phyloP scores from a whole-genome alignment of 2,329 filamentous ascomycete species.

The Fusarium neocosmosporiellum region DNA sequence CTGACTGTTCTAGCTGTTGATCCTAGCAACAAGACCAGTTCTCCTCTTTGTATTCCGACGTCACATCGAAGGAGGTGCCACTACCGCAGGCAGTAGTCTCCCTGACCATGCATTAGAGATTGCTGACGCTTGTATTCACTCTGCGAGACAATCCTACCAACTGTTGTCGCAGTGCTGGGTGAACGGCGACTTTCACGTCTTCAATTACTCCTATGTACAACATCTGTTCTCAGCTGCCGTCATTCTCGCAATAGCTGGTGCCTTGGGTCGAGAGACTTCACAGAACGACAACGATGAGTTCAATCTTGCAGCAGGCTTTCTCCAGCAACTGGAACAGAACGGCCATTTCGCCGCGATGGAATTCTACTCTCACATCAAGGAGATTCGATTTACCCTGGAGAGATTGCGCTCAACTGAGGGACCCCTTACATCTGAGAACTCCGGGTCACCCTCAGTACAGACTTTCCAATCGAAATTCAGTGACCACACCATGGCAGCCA shows the following conservation, averaged over 20 bases:
- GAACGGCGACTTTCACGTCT: constrained; percentile 11
- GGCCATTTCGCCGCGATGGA: background rate
- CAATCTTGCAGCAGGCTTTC: background rate
- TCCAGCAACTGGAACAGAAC: background rate
- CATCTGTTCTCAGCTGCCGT: constrained; percentile 26
- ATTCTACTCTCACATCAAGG: background rate
- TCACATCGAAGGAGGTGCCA: background rate
- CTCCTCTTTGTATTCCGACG: background rate
- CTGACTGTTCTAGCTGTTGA: background rate
- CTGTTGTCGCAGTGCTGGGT: constrained; percentile 15
- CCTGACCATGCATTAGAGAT: background rate
- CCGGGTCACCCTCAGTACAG: background rate
- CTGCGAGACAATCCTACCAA: constrained; percentile 16
- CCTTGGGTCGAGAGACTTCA: background rate
- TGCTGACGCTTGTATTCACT: constrained; percentile 18
- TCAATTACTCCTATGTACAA: constrained; percentile 24
- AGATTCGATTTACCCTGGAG: background rate
- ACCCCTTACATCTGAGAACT: background rate
- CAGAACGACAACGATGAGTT: background rate
- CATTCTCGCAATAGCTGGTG: constrained; percentile 20
- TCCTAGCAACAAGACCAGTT: background rate
- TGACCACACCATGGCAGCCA: background rate
- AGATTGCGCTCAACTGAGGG: background rate
- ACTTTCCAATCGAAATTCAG: background rate
- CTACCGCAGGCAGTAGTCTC: background rate